A percentile compares a stretch with the other conserved stretches of the same genome.
Conservation (phyloP, 148 eudicot species). For the Rhododendron ovatum region DNA sequence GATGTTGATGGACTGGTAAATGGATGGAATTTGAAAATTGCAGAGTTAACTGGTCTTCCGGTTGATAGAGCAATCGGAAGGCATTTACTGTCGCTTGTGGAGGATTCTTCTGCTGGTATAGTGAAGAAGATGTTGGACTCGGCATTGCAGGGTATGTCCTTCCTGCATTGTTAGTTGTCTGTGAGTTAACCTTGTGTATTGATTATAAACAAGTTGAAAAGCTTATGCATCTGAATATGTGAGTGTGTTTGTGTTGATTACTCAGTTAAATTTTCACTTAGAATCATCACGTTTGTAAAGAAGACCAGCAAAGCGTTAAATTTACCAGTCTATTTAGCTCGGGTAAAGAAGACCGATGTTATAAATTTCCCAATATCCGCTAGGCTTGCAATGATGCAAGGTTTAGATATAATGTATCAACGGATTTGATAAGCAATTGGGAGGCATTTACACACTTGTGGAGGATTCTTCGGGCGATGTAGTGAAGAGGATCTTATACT, state of each 20-base stretch:
- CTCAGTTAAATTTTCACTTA: not conserved
- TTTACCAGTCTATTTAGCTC: not conserved
- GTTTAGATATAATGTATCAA: not conserved
- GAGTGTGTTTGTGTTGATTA: not conserved
- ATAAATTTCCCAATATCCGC: not conserved
- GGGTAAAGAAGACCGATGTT: not conserved
- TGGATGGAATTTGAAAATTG: constrained; percentile 91
- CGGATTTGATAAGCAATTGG: not conserved
- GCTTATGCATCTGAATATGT: not conserved
- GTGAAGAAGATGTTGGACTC: constrained; percentile 66
- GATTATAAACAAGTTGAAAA: not conserved
- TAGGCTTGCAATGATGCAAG: not conserved
- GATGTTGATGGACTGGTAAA: constrained; percentile 71
- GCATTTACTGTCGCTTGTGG: constrained; percentile 65
- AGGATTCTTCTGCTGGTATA: constrained; percentile 56
- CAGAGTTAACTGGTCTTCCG: constrained; percentile 70
- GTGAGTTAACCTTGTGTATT: not conserved
- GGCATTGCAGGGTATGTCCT: constrained; percentile 63
- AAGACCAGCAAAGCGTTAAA: not conserved
- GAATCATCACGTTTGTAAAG: not conserved
- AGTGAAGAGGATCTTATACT: not conserved
- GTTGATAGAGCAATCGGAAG: constrained; percentile 66
- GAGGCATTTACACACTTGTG: not conserved
- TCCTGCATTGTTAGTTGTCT: not conserved
- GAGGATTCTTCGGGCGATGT: not conserved